Base-by-base conservation (phyloP, 495 filamentous ascomycete species). In the Xanthoparmelia taractica region DNA sequence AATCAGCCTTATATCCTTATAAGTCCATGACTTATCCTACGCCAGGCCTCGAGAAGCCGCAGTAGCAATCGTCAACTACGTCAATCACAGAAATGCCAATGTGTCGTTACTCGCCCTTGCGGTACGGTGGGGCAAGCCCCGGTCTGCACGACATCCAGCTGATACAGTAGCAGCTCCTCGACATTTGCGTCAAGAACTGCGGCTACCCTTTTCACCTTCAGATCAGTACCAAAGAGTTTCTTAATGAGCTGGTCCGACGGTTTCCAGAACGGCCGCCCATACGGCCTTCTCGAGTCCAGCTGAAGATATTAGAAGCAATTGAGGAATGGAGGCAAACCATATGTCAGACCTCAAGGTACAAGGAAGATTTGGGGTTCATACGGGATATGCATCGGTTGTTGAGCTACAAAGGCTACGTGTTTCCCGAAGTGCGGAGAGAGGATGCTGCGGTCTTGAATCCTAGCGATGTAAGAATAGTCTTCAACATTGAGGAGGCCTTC, bases 151-250 rank as follows among this genome's bases (percentile, higher is more conserved):
- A 37, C 11, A 33, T 15, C 45, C 43, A 33, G 48, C 72, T 76
- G 55, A 74, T 65, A n/a, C 18, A 58, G n/a, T 41, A 58, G 59
- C 72, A 87, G 83, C 85, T 98, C 59, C 87, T 98, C 71, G 94
- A 98, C 72, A 97, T 97, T 57, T 97, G 92, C 74, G 94, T 97
- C 73, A 98, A 98, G 78, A 98, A 98, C 75, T 98, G 94, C 84
- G 94, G 94, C 69, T 98, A 98, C 76, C 91, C 95, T 23, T 98
- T 98, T 75, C 94, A 98, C 65, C 86, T 98, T 45, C 94, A 98
- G 76, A 97, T 98, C 74, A 90, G 88, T 73, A 97, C 94, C 62
- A 98, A 98, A 74, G 94, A 98, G 69, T 97, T 98, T 70, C 84
- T 98, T 62, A 98, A 97, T 79, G 94, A 98, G 81, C 87, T 98